Conservation (phyloP, 225 moss, liverwort and hornwort species). For the Bryoerythrophyllum caledonicum region DNA sequence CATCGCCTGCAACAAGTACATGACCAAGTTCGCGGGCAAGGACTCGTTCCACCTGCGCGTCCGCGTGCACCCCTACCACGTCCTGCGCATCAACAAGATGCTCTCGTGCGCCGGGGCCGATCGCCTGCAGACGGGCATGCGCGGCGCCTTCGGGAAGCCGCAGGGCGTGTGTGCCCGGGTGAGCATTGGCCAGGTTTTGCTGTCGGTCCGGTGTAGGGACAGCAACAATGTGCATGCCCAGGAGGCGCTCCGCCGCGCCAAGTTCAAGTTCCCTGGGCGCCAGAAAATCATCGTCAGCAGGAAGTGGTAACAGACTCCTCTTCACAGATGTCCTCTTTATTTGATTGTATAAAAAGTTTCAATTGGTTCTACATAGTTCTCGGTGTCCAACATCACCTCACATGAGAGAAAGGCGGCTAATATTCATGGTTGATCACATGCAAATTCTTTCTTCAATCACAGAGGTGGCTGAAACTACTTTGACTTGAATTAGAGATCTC, state of each 20-base stretch:
- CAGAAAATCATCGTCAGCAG: conserved; percentile 78
- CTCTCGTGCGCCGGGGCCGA: conserved; percentile 55
- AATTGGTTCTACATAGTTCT: no score
- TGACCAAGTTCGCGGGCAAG: conserved; percentile 59
- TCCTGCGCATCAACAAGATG: conserved; percentile 69
- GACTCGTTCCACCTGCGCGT: conserved; percentile 64
- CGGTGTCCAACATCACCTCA: no score
- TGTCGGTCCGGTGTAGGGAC: conserved; percentile 79
- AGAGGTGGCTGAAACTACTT: background rate
- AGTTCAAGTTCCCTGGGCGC: conserved; percentile 75
- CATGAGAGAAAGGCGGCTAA: no score
- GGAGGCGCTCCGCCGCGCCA: conserved; percentile 68
- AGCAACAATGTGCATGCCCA: conserved; percentile 64
- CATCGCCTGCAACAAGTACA: conserved; percentile 89
- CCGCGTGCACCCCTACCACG: conserved; percentile 58
- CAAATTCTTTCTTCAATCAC: no score
- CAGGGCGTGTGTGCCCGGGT: conserved; percentile 77
- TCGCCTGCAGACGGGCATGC: conserved; percentile 56
- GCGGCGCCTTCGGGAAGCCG: conserved; percentile 84
- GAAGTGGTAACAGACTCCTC: conserved; percentile 55
- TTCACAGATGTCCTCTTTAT: no score
- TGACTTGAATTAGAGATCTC: background rate
- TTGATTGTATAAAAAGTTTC: no score
- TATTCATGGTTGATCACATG: no score
- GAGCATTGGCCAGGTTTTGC: conserved; percentile 71